These are phyloP conservation scores for Venturia nashicola DNA, from an alignment of 2,329 filamentous ascomycete genomes.

Conservation along the genomic window DNA sequence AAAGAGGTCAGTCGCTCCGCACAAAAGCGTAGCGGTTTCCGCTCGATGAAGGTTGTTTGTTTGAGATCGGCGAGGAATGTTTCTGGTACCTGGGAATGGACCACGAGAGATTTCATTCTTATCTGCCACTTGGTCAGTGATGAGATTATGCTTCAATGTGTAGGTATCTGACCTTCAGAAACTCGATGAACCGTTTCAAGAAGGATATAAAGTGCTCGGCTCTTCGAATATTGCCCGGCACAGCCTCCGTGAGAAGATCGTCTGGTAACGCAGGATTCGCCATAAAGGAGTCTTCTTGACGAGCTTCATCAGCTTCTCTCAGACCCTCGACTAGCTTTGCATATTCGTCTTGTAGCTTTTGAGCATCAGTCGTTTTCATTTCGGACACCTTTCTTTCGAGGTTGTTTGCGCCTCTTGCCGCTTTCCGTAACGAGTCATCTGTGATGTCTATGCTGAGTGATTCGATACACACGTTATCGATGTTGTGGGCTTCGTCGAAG, in stretches of 20 bases:
- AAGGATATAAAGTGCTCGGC: constrained; percentile 96
- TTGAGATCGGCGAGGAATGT: constrained; percentile 89
- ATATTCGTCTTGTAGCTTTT: constrained; percentile 91
- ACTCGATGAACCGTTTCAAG: constrained; percentile 92
- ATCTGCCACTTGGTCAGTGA: constrained; percentile 41
- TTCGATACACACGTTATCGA: constrained; percentile 98
- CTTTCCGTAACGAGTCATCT: constrained; percentile 84
- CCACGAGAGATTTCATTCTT: constrained; percentile 94
- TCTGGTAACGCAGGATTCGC: constrained; percentile 88
- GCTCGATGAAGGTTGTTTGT: constrained; percentile 94
- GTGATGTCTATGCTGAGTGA: constrained; percentile 93
- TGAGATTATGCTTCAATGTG: background rate
- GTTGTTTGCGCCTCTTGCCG: constrained; percentile 80
- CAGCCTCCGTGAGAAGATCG: constrained; percentile 86
- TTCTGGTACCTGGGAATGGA: constrained; percentile 91
- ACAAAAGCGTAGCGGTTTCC: constrained; percentile 88
- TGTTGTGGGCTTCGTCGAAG: constrained; percentile 98
- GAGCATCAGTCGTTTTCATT: constrained; percentile 90
- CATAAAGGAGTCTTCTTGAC: constrained; percentile 94
- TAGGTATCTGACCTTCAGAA: constrained; percentile 52
- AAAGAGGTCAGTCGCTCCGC: constrained; percentile 89
- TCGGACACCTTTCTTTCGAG: constrained; percentile 82
- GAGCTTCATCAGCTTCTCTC: constrained; percentile 73
- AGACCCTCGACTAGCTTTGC: constrained; percentile 88
- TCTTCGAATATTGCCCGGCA: constrained; percentile 89